Conservation (phyloP, 805 yeast genomes). For the Wickerhamomyces sydowiorum region DNA sequence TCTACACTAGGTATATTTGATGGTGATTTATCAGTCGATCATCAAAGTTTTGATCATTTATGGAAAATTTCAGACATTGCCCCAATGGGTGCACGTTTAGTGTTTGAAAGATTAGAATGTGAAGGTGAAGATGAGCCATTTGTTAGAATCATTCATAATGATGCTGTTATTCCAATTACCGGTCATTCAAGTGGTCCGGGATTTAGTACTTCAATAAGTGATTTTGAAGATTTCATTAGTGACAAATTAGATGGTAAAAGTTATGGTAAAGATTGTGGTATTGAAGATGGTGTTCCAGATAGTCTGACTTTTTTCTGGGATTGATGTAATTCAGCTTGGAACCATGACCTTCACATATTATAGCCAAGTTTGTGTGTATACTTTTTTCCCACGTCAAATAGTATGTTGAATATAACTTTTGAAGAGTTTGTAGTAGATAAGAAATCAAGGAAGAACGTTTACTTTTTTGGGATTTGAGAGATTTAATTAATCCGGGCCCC, state of each 20-base stretch:
- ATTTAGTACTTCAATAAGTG: constrained; percentile 30
- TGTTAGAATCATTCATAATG: constrained; percentile 40
- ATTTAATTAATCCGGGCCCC: neutral
- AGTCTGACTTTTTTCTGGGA: constrained; percentile 27
- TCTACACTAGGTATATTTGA: constrained; percentile 42
- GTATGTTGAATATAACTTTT: no score
- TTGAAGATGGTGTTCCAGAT: constrained; percentile 4
- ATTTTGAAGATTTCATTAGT: constrained; percentile 16
- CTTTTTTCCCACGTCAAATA: no score
- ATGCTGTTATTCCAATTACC: constrained; percentile 42
- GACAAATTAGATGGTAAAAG: constrained; percentile 9
- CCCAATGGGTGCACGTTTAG: constrained; percentile 49
- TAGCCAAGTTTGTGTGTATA: no score
- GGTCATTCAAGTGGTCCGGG: constrained; percentile 43
- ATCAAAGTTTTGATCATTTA: constrained; percentile 36
- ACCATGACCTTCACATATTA: no score
- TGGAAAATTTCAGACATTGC: constrained; percentile 41
- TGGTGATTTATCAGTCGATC: constrained; percentile 35
- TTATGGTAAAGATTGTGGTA: constrained; percentile 13
- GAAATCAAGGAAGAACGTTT: no score
- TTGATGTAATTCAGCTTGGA: neutral
- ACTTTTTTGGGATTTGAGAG: no score
- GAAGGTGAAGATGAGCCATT: constrained; percentile 20
- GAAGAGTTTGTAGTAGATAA: no score
- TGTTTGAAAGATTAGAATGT: constrained; percentile 41